Conservation (phyloP, 2,329 filamentous ascomycete species). For the Venturia asperata region DNA sequence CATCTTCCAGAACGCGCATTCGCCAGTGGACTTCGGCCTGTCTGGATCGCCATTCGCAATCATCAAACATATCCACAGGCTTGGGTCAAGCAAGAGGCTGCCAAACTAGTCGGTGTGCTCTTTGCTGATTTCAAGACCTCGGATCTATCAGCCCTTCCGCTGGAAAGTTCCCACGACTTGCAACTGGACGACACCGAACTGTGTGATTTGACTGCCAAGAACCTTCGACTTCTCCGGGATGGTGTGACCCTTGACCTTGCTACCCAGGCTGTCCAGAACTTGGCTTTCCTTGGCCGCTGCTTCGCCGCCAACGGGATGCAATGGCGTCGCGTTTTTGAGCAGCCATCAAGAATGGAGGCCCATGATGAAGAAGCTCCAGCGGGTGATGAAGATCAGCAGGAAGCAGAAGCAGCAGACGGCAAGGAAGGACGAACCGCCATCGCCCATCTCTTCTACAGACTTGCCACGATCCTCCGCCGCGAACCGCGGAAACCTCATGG, state of each 20-base stretch:
- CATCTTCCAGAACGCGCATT: constrained; percentile 59
- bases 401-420: constrained; percentile 28
- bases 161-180: constrained; percentile 66
- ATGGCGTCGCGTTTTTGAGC: constrained; percentile 32
- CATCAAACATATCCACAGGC: constrained; percentile 66
- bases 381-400: constrained; percentile 36
- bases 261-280: constrained; percentile 68
- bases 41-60: constrained; percentile 65
- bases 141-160: constrained; percentile 51
- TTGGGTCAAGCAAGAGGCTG: constrained; percentile 68
- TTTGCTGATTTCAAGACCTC: constrained; percentile 69
- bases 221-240: constrained; percentile 54
- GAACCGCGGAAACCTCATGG: constrained; percentile 38
- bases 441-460: constrained; percentile 68
- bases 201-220: constrained; percentile 49
- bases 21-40: constrained; percentile 48
- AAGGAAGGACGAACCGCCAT: constrained; percentile 45
- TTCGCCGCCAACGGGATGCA: constrained; percentile 51
- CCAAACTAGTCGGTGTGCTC: constrained; percentile 68
- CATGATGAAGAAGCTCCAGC: constrained; percentile 29
- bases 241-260: constrained; percentile 68
- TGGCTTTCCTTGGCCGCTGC: constrained; percentile 70
- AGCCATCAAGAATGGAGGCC: constrained; percentile 39
- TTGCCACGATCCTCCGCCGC: constrained; percentile 71
- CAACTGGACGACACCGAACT: constrained; percentile 59